phyloP scores from a whole-genome alignment of 78 protist species.

The Chrysochromulina tobinii region DNA sequence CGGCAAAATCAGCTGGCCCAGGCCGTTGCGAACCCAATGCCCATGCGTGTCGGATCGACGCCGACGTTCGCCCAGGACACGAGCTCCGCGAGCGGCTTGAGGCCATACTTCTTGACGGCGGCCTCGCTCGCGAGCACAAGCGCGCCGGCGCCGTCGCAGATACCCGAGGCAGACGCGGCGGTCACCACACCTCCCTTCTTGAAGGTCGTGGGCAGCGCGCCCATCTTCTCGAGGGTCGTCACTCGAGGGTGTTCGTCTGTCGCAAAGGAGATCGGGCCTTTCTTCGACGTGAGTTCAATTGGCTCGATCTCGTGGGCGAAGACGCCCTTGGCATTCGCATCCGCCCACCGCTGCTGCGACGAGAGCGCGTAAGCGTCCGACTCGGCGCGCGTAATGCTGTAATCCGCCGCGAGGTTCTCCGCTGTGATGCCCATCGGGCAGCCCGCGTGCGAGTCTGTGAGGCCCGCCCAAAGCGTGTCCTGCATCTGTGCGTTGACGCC shows the following conservation, averaged over 20 bases:
- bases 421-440: conserved; percentile 76
- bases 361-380: conserved; percentile 63
- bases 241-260: conserved; percentile 70
- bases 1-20: too few species aligned
- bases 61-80: conserved; percentile 47
- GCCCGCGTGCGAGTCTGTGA: conserved; percentile 55
- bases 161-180: conserved; percentile 73
- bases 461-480: conserved; percentile 72
- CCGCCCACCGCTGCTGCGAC: conserved; percentile 50
- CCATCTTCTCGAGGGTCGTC: conserved; percentile 13
- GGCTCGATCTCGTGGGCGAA: conserved; percentile 68
- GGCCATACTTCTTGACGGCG: conserved; percentile 48
- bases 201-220: conserved; percentile 62
- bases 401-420: conserved; percentile 68
- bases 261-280: conserved; percentile 7
- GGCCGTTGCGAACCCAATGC: conserved; percentile 15
- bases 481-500: conserved; percentile 50
- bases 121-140: conserved; percentile 65
- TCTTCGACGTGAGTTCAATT: conserved; percentile 38
- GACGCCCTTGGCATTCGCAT: conserved; percentile 37
- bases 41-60: conserved; percentile 68
- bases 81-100: conserved; percentile 65
- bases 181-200: conserved; percentile 74
- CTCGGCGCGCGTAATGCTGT: conserved; percentile 52
- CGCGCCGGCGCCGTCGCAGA: conserved; percentile 79